Evolutionary conservation across 2,329 filamentous ascomycete species (phyloP), one percentile per base, ranked within the genome.

Genomic region (Neofusicoccum kwambonambiense): DNA sequence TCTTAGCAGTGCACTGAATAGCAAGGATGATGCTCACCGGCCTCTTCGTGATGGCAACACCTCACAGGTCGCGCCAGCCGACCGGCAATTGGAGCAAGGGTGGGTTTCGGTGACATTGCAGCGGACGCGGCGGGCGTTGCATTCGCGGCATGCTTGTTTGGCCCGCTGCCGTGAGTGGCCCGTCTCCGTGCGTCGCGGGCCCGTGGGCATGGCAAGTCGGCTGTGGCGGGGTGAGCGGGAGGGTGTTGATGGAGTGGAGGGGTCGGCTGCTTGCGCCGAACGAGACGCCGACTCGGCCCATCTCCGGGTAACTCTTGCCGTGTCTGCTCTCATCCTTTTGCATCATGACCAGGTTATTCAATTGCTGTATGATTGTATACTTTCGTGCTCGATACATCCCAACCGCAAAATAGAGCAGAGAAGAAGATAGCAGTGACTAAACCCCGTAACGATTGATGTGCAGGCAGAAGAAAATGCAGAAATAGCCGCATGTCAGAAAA

Each of bases 41-140:
- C 79, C 80, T 49, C 79, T 74, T 62, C 76, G 74, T 1, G 79
- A 81, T 35, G 78, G 70, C 27, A 79, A 75, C 52, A 80, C 70
- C 68, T 81, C 78, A 67, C 79, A 82, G 9, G 73, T 64, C 2
- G 76, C 70, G 56, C 76, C 74, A 57, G 73, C 73, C 4, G 74
- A 66, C 37, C 73, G 68, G 64, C 80, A 82, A 64, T 81, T 81
- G 42, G 73, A 70, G 66, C 79, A 82, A 5, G 79, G 79, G n/a
- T 75, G 79, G 64, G 70, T 71, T 49, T 81, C 78, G 12, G 78
- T 73, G n/a, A 81, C 80, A 72, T 82, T 77, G 67, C 80, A 82
- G 61, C 79, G 79, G 41, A 82, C 79, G 39, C 79, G 75, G 37
- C 79, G 77, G n/a, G 77, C 71, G 65, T 82, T 81, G 67, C 80